Conservation (phyloP, 306 rosid genomes). For the Rosa chinensis region DNA sequence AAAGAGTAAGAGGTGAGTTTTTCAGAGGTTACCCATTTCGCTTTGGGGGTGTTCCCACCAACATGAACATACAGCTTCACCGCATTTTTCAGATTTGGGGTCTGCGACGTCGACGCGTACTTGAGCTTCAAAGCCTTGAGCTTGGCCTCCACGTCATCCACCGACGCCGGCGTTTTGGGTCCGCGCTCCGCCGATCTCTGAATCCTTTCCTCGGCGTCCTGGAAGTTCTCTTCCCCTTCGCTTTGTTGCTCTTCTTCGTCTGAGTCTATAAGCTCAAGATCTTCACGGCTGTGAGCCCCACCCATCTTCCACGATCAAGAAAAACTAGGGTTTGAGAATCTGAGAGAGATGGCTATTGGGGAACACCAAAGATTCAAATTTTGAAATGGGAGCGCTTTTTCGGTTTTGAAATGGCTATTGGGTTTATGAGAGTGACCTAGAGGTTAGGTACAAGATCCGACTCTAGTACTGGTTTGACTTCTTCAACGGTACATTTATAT, state of each 20-base stretch:
- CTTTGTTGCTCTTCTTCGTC: slow-evolving; percentile 31
- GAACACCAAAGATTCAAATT: slow-evolving; percentile 59
- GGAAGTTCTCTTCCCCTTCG: slow-evolving; percentile 42
- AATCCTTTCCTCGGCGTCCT: slow-evolving; percentile 47
- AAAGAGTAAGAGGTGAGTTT: slow-evolving; percentile 66
- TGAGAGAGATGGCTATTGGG: slow-evolving; percentile 6
- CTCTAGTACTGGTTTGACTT: not conserved
- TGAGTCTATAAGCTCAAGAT: slow-evolving; percentile 56
- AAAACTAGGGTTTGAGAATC: not conserved
- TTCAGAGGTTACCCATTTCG: slow-evolving; percentile 85
- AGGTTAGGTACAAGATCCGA: not conserved
- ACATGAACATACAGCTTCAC: slow-evolving; percentile 80
- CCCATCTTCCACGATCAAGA: slow-evolving; percentile 51
- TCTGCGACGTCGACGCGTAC: slow-evolving; percentile 48
- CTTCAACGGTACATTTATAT: not conserved
- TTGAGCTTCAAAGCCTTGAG: slow-evolving; percentile 82
- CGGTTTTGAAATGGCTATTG: not conserved
- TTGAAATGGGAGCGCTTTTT: slow-evolving; percentile 44
- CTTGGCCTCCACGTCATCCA: slow-evolving; percentile 79
- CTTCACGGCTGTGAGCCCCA: slow-evolving; percentile 66
- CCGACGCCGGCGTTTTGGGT: slow-evolving; percentile 54
- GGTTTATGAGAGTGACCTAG: slow-evolving; percentile 3
- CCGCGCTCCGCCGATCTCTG: slow-evolving; percentile 53
- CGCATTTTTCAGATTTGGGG: slow-evolving; percentile 54
- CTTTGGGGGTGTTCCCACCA: slow-evolving; percentile 77